These are phyloP conservation scores for Ajuga chamaepitys DNA, from an alignment of 257 asterid species.

Conservation along the genomic window DNA sequence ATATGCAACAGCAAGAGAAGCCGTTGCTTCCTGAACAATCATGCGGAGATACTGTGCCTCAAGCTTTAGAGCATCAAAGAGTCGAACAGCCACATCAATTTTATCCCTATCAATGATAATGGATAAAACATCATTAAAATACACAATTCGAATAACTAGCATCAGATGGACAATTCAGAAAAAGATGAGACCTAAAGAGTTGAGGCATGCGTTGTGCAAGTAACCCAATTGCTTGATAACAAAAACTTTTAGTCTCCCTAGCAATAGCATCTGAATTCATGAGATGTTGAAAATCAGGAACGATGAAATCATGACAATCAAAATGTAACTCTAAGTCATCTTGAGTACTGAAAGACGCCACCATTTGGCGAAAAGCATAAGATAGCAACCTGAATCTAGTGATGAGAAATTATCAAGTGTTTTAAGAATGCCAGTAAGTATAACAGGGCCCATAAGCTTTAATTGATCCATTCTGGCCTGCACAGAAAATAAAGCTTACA, in stretches of 20 bases:
- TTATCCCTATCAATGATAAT: constrained; percentile 49
- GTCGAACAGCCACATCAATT: constrained; percentile 79
- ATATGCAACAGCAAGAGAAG: constrained; percentile 86
- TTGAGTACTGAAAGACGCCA: constrained; percentile 8
- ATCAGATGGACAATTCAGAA: not conserved
- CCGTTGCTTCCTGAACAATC: constrained; percentile 89
- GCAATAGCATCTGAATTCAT: constrained; percentile 60
- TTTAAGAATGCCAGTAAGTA: constrained; percentile 68
- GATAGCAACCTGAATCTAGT: constrained; percentile 54
- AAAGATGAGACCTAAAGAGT: constrained; percentile 63
- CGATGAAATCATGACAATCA: constrained; percentile 5
- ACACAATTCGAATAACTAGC: constrained; percentile 5
- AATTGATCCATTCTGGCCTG: constrained; percentile 85
- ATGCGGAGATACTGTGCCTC: constrained; percentile 76
- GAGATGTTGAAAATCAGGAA: constrained; percentile 14
- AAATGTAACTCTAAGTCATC: not conserved
- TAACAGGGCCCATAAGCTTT: constrained; percentile 92
- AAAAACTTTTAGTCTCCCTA: constrained; percentile 75
- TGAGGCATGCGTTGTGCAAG: constrained; percentile 96
- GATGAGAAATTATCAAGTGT: constrained; percentile 66
- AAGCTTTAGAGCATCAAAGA: constrained; percentile 73
- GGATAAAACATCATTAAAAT: constrained; percentile 7
- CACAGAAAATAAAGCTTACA: constrained; percentile 11
- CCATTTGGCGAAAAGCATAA: constrained; percentile 22
- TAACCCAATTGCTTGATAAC: constrained; percentile 92